Conservation (phyloP, 2,329 filamentous ascomycete genomes). For the Alternaria incomplexa region DNA sequence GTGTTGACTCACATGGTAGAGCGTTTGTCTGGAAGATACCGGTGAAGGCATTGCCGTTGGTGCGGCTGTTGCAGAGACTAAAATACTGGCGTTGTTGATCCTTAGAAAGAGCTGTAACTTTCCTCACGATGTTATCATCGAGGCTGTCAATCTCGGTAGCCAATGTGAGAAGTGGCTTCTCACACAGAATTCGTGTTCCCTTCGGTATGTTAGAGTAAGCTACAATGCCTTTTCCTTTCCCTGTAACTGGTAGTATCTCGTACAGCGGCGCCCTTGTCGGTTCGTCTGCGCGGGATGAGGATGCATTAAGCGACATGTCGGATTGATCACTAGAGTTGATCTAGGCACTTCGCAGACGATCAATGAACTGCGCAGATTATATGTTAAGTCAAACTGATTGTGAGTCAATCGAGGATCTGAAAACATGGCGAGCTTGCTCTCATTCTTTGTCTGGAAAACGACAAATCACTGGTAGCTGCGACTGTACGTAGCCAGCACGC, state of each 20-base stretch:
- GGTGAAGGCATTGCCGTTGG: not conserved
- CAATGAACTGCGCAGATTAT: not conserved
- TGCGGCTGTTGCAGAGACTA: not conserved
- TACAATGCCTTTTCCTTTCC: not conserved
- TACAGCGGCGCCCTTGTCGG: not conserved
- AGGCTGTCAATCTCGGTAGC: not conserved
- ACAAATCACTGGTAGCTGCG: too few species aligned
- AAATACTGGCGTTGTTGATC: not conserved
- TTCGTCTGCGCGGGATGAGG: not conserved
- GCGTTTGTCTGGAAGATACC: not conserved
- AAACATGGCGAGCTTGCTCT: not conserved
- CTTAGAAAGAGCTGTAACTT: not conserved
- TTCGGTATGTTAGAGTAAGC: not conserved
- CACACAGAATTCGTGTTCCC: not conserved
- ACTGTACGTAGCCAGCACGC: too few species aligned
- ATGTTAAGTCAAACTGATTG: not conserved
- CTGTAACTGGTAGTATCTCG: not conserved
- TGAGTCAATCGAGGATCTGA: not conserved
- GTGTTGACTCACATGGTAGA: not conserved
- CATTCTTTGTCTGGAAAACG: not conserved
- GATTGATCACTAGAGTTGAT: not conserved
- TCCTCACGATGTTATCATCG: not conserved
- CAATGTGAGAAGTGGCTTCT: not conserved
- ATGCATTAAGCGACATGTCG: not conserved
- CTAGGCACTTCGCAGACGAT: not conserved